Conservation (phyloP, 2,329 filamentous ascomycete genomes). For the Epicoccum nigrum region DNA sequence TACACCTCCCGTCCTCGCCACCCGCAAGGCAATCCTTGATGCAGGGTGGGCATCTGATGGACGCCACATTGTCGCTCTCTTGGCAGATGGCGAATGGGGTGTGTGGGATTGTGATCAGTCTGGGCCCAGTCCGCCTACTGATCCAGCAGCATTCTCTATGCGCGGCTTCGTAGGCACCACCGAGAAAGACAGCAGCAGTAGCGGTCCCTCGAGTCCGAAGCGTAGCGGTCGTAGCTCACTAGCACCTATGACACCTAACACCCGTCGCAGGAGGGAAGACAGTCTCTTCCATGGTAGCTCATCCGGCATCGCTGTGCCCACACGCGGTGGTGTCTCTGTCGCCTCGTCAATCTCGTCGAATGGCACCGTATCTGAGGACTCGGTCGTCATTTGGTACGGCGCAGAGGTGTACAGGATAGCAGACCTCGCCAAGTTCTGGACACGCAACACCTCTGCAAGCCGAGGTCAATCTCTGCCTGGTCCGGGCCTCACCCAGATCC, state of each 20-base stretch:
- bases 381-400: constrained; percentile 55
- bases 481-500: constrained; percentile 50
- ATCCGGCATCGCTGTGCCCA: constrained; percentile 36
- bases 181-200: constrained; percentile 29
- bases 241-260: constrained; percentile 60
- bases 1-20: constrained; percentile 40
- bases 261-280: constrained; percentile 54
- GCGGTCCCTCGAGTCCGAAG: constrained; percentile 38
- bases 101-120: constrained; percentile 55
- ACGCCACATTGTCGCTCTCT: constrained; percentile 53
- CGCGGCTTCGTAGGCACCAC: constrained; percentile 44
- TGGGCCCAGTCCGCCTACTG: constrained; percentile 37
- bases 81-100: constrained; percentile 60
- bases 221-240: constrained; percentile 46
- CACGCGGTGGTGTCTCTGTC: constrained; percentile 53
- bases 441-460: constrained; percentile 46
- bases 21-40: constrained; percentile 56
- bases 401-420: constrained; percentile 53
- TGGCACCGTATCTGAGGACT: constrained; percentile 50
- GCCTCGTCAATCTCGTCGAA: constrained; percentile 36
- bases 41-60: constrained; percentile 56
- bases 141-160: constrained; percentile 43
- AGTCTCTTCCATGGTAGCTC: constrained; percentile 52
- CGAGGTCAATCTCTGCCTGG: constrained; percentile 48
- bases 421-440: constrained; percentile 54